These are phyloP conservation scores for Saururus chinensis DNA, from an alignment of 164 flowering plant genomes.

Conservation along the genomic window DNA sequence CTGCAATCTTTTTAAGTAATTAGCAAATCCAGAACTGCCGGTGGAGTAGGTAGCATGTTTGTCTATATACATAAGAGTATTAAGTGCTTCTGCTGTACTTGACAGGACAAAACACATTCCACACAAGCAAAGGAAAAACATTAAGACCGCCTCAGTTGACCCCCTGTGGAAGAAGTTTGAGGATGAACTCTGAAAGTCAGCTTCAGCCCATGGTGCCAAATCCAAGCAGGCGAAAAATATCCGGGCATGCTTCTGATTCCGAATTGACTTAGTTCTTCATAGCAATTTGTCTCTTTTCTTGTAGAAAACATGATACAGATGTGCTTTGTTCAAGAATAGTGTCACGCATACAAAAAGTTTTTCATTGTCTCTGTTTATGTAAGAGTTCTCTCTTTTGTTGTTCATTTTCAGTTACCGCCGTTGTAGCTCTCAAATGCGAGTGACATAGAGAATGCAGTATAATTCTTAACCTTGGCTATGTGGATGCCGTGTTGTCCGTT, in stretches of 20 bases:
- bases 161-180: conserved; percentile 29
- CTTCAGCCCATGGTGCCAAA: conserved; percentile 16
- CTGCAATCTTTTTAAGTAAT: background rate
- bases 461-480: no score
- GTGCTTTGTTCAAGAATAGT: background rate
- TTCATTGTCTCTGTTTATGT: background rate
- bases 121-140: conserved; percentile 30
- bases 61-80: no score
- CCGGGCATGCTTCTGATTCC: conserved; percentile 52
- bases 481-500: background rate
- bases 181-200: conserved; percentile 33
- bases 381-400: background rate
- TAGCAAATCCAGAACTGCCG: background rate
- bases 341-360: background rate
- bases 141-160: conserved; percentile 47
- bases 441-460: background rate
- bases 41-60: background rate
- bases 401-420: background rate
- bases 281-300: background rate
- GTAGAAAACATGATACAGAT: background rate
- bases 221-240: conserved; percentile 26
- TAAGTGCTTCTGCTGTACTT: background rate
- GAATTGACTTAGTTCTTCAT: conserved; percentile 26
- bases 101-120: conserved; percentile 35
- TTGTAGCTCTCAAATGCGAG: background rate